Evolutionary conservation across 2,329 filamentous ascomycete species (phyloP).

Genomic region (Epichloe hybrida): DNA sequence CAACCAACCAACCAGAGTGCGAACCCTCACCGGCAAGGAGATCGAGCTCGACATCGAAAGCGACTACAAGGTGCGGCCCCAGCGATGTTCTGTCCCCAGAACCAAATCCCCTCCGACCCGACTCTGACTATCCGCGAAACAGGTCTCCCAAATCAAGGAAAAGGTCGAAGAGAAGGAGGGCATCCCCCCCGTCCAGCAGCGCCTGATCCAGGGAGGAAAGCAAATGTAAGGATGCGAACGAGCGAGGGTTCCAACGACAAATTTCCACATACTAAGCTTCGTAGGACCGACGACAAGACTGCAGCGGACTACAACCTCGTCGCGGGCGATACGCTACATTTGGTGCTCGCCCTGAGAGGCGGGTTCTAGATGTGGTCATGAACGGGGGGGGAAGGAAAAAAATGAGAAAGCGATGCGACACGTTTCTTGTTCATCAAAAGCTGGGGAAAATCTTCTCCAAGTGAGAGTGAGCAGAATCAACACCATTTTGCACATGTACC

Average conservation of each 20-base stretch:
- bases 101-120: neutral
- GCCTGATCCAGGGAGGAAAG: slow-evolving; percentile 92
- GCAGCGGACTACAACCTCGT: slow-evolving; percentile 82
- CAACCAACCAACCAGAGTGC: slow-evolving; percentile 49
- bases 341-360: slow-evolving; percentile 87
- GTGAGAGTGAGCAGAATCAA: too few relatives aligned
- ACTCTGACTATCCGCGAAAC: neutral
- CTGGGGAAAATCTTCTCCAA: too few relatives aligned
- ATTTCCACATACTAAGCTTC: neutral
- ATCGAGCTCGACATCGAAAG: slow-evolving; percentile 96
- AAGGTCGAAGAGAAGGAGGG: slow-evolving; percentile 98
- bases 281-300: slow-evolving; percentile 87
- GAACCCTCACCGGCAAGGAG: slow-evolving; percentile 95
- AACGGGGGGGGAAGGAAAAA: neutral
- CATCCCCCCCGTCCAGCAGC: slow-evolving; percentile 92
- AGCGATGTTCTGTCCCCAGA: too few relatives aligned
- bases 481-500: too few relatives aligned
- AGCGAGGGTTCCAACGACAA: neutral
- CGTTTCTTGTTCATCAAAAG: neutral
- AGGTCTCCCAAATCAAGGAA: slow-evolving; percentile 96
- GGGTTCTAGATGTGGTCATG: slow-evolving; percentile 29
- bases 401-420: too few relatives aligned
- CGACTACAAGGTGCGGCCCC: slow-evolving; percentile 63
- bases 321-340: slow-evolving; percentile 83
- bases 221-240: slow-evolving; percentile 59